phyloP scores from a whole-genome alignment of 306 rosid genomes.

The Pueraria montana region DNA sequence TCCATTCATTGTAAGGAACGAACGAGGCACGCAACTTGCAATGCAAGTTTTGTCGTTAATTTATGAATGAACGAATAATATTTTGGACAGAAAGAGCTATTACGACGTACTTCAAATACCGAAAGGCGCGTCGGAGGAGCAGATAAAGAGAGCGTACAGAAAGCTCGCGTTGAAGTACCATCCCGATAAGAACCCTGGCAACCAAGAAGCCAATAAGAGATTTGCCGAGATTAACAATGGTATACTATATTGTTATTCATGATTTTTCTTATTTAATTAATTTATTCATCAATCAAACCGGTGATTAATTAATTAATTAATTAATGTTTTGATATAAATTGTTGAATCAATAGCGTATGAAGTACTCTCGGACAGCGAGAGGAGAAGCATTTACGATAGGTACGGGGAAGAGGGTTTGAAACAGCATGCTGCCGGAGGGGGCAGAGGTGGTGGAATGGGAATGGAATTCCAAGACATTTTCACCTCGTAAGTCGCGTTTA shows the following conservation, averaged over 20 bases:
- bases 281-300: not conserved
- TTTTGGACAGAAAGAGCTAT: constrained; percentile 66
- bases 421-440: constrained; percentile 79
- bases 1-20: not conserved
- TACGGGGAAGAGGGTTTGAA: constrained; percentile 85
- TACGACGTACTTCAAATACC: constrained; percentile 74
- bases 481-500: constrained; percentile 58
- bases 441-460: constrained; percentile 85
- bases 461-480: constrained; percentile 82
- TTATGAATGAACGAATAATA: not conserved
- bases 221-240: constrained; percentile 84
- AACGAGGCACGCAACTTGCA: not conserved
- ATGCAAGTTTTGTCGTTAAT: not conserved
- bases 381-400: constrained; percentile 74
- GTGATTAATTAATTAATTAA: not conserved
- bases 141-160: constrained; percentile 86
- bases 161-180: constrained; percentile 89
- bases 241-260: too few relatives aligned
- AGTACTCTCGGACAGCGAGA: constrained; percentile 74
- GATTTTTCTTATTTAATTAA: too few relatives aligned
- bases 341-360: constrained; percentile 67
- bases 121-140: constrained; percentile 78
- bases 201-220: constrained; percentile 78
- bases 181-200: constrained; percentile 86
- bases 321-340: not conserved